Conservation (phyloP, 306 rosid species). For the Styphnolobium japonicum region DNA sequence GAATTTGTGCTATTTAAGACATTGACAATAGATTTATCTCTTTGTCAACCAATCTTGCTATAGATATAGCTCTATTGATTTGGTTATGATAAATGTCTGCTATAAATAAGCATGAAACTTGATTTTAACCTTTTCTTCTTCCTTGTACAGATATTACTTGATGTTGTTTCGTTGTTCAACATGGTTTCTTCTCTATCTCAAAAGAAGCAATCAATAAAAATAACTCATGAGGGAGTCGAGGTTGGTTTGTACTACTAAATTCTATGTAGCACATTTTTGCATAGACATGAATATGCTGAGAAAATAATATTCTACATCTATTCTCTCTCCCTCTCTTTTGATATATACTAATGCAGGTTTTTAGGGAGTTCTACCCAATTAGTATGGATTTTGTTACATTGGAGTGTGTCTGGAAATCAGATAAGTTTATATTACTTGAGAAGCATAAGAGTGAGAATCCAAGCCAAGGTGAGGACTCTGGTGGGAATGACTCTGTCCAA, state of each 20-base stretch:
- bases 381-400: conserved; percentile 55
- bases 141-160: conserved; percentile 64
- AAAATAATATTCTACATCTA: not conserved
- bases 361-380: conserved; percentile 70
- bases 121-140: not conserved
- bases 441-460: conserved; percentile 35
- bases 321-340: not conserved
- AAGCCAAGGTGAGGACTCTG: conserved; percentile 39
- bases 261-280: not conserved
- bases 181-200: conserved; percentile 67
- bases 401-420: conserved; percentile 70
- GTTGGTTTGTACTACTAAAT: conserved; percentile 38
- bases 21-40: not conserved
- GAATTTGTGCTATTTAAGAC: not conserved
- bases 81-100: not conserved
- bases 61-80: not conserved
- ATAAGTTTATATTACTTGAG: conserved; percentile 66
- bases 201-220: conserved; percentile 65
- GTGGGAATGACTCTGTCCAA: conserved; percentile 28
- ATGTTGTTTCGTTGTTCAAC: conserved; percentile 73
- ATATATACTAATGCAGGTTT: conserved; percentile 47
- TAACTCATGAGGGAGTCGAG: conserved; percentile 66
- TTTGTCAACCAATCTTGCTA: not conserved
- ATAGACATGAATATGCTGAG: not conserved
- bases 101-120: not conserved